Base-by-base conservation (phyloP, 129 eudicot species). In the Tagetes erecta region DNA sequence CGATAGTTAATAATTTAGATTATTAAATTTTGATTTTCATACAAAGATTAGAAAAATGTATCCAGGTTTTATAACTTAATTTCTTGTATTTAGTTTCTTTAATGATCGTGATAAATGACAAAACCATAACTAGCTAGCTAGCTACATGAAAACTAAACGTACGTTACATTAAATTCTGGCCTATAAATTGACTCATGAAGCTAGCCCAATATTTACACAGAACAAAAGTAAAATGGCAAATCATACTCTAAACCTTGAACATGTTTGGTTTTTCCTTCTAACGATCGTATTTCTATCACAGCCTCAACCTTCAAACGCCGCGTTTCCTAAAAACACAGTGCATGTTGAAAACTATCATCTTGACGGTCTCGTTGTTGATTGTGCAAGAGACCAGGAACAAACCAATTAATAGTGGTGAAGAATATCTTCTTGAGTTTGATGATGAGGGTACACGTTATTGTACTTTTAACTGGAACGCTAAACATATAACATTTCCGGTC, bases 401-500 rank as follows among this genome's bases (percentile, higher is more conserved):
- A 10, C n/a, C 53, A 27, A 39, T 71, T 39, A 71, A 71, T 1
- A 4, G 33, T 55, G 40, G 52, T 20, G 30, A 55, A 39, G 52
- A 52, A 55, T 55, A 71, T 65, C n/a, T 11, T 37, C 38, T 71
- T 9, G 68, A 56, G 35, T 73, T 42, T 42, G 9, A 73, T 45
- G 46, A 73, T n/a, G 20, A 42, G 3, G 44, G 0, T 3, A 1
- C 8, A 41, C 5, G 11, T 13, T 30, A 2, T 56, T 73, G 58
- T 73, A 11, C 45, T 5, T 73, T 58, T 49, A 62, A 73, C 14
- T 59, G 69, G 66, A 39, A 20, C 9, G 27, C 11, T 2, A 62
- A 60, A 73, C 63, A 74, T 47, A 62, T 36, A 8, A 39, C 38
- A 64, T 74, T 74, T 27, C 47, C 36, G 2, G 71, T 74, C 46